A percentile compares a stretch with the other conserved stretches of the same genome.
These are phyloP conservation scores for Colletotrichum gloeosporioides DNA, from an alignment of 2,329 filamentous ascomycete genomes.

Conservation along the genomic window DNA sequence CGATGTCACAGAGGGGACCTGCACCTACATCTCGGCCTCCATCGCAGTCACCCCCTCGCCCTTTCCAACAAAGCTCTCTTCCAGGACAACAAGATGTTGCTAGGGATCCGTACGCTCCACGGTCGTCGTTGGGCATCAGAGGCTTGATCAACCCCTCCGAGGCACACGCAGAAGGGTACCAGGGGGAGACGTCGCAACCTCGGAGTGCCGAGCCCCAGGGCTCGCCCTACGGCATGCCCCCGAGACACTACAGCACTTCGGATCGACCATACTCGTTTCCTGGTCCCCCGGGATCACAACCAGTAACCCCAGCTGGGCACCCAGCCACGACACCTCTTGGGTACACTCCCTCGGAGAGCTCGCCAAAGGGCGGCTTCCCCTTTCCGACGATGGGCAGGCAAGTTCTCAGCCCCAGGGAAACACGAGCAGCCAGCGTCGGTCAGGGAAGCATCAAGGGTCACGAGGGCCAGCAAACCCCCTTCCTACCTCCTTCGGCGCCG, in stretches of 20 bases:
- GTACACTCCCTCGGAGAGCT: conserved; percentile 36
- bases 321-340: conserved; percentile 29
- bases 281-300: conserved; percentile 36
- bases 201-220: conserved; percentile 25
- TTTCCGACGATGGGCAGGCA: conserved; percentile 35
- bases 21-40: conserved; percentile 58
- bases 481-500: conserved; percentile 30
- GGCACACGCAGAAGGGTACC: conserved; percentile 24
- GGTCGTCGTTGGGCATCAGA: conserved; percentile 36
- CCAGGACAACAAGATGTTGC: conserved; percentile 26
- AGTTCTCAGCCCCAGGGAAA: conserved; percentile 35
- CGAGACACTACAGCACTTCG: conserved; percentile 26
- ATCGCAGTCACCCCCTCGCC: conserved; percentile 47
- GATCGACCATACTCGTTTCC: conserved; percentile 25
- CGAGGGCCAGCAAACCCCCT: conserved; percentile 27
- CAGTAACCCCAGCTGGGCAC: conserved; percentile 33
- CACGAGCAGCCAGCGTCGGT: conserved; percentile 33
- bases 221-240: conserved; percentile 23
- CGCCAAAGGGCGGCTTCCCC: conserved; percentile 33
- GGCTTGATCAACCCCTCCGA: conserved; percentile 44
- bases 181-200: conserved; percentile 21
- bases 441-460: conserved; percentile 30
- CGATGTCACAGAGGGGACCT: conserved; percentile 69
- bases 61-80: conserved; percentile 17
- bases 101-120: conserved; percentile 1